phyloP scores from a whole-genome alignment of 2,329 filamentous ascomycete species.

The Exophiala sideris region DNA sequence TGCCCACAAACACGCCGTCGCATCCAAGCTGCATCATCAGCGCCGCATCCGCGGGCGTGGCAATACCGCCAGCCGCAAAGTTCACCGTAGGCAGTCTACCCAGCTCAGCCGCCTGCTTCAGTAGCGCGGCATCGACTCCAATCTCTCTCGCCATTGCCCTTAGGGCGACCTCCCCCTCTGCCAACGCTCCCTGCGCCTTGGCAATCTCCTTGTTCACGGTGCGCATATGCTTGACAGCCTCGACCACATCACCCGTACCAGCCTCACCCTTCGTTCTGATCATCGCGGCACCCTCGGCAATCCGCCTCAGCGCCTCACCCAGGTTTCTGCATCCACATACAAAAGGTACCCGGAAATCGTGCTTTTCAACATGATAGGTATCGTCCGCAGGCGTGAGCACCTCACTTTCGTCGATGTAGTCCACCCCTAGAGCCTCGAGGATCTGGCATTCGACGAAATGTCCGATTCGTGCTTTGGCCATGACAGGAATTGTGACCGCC shows the following conservation, averaged over 20 bases:
- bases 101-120: constrained; percentile 82
- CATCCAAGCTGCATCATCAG: constrained; percentile 99
- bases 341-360: constrained; percentile 77
- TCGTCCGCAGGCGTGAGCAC: constrained; percentile 94
- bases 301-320: constrained; percentile 85
- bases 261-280: constrained; percentile 98
- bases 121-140: constrained; percentile 70
- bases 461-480: constrained; percentile 97
- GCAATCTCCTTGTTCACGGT: constrained; percentile 81
- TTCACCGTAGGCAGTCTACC: constrained; percentile 92
- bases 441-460: constrained; percentile 99
- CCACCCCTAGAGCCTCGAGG: constrained; percentile 87
- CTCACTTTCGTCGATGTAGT: constrained; percentile 98
- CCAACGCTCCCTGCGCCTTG: constrained; percentile 58
- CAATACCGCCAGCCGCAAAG: constrained; percentile 97
- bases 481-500: constrained; percentile 94
- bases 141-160: constrained; percentile 78
- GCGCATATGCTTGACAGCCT: constrained; percentile 94
- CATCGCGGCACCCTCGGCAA: constrained; percentile 94
- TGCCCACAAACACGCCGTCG: constrained; percentile 95
- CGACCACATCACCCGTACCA: constrained; percentile 92
- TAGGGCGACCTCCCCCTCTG: constrained; percentile 64
- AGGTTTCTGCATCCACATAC: constrained; percentile 95
- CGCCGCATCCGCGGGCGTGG: constrained; percentile 94
- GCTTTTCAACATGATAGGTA: constrained; percentile 87